phyloP scores from a whole-genome alignment of 345 rosid genomes.

The Salix arbutifolia region DNA sequence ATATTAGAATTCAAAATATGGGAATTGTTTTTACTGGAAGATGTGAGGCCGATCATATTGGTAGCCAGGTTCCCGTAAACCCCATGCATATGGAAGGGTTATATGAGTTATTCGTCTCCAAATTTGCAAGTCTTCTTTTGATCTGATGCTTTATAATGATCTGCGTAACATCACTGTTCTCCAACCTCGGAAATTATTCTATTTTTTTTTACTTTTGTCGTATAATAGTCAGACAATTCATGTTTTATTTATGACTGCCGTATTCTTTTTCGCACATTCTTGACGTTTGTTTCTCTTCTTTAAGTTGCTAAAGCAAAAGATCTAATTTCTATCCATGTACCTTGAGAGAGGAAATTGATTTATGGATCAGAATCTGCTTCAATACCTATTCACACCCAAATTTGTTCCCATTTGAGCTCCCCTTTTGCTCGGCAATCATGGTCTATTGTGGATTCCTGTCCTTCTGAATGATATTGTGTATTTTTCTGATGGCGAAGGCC shows the following conservation, averaged over 20 bases:
- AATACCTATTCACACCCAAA: neutral
- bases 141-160: constrained; percentile 2
- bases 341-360: neutral
- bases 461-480: constrained; percentile 4
- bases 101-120: constrained; percentile 85
- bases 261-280: neutral
- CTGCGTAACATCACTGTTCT: neutral
- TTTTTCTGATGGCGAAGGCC: constrained; percentile 52
- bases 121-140: constrained; percentile 65
- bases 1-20: constrained; percentile 88
- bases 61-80: constrained; percentile 92
- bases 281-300: neutral
- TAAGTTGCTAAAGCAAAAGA: neutral
- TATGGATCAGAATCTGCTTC: neutral
- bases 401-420: neutral
- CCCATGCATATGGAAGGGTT: constrained; percentile 96
- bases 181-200: neutral
- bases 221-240: neutral
- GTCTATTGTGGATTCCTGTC: constrained; percentile 4
- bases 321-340: neutral
- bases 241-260: neutral
- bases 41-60: constrained; percentile 86
- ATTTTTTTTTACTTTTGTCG: neutral
- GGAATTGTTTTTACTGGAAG: constrained; percentile 87
- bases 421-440: neutral